Conservation (phyloP, 148 eudicot genomes). For the Nepenthes gracilis region DNA sequence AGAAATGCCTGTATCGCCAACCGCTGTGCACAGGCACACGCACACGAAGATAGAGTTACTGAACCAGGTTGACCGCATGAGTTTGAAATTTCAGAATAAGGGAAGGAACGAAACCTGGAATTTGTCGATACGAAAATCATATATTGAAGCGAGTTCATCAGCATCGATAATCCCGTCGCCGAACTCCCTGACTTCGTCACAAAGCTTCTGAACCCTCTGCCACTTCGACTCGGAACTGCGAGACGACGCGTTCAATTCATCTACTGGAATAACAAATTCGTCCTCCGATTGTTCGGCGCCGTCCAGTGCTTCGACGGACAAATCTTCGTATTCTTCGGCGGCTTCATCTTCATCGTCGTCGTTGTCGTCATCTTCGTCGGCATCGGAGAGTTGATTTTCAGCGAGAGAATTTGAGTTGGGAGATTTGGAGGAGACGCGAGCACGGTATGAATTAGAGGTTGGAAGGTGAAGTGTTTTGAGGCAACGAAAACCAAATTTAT, state of each 20-base stretch:
- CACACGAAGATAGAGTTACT: background rate
- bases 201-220: slow-evolving; percentile 67
- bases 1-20: slow-evolving; percentile 76
- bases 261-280: background rate
- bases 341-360: slow-evolving; percentile 62
- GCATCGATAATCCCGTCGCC: slow-evolving; percentile 61
- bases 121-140: slow-evolving; percentile 77
- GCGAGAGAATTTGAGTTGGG: slow-evolving; percentile 23
- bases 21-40: slow-evolving; percentile 29
- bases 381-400: slow-evolving; percentile 41
- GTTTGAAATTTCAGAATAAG: background rate
- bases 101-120: slow-evolving; percentile 58
- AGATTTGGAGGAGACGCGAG: slow-evolving; percentile 22
- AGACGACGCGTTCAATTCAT: slow-evolving; percentile 12
- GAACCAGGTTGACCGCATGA: background rate
- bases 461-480: slow-evolving; percentile 11
- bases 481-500: slow-evolving; percentile 18
- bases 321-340: slow-evolving; percentile 46
- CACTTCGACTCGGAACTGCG: slow-evolving; percentile 50
- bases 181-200: slow-evolving; percentile 58
- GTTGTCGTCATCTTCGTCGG: slow-evolving; percentile 23
- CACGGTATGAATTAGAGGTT: slow-evolving; percentile 10
- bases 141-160: slow-evolving; percentile 74
- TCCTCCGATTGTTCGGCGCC: slow-evolving; percentile 15
- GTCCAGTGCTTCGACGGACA: slow-evolving; percentile 15